These are phyloP conservation scores for Linnemannia schmuckeri DNA, from an alignment of 192 early-diverging fungal species.

Conservation along the genomic window DNA sequence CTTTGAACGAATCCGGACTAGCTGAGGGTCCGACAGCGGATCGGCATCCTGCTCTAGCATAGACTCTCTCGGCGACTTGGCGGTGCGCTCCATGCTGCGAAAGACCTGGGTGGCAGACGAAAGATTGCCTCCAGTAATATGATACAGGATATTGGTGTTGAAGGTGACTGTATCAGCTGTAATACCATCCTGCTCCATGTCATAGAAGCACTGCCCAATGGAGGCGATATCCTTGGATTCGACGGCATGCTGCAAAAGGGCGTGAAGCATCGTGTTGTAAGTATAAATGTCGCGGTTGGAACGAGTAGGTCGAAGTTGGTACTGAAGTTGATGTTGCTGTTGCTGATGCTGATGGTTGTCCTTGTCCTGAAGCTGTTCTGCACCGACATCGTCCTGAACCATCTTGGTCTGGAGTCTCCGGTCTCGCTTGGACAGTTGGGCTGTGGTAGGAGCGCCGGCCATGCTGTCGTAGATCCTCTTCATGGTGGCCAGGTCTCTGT, in stretches of 20 bases:
- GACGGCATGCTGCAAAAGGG: slow-evolving; percentile 41
- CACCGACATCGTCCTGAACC: neutral
- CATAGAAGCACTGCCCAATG: slow-evolving; percentile 51
- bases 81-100: slow-evolving; percentile 28
- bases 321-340: neutral
- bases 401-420: neutral
- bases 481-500: slow-evolving; percentile 37
- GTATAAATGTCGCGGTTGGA: slow-evolving; percentile 48
- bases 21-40: neutral
- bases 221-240: slow-evolving; percentile 43
- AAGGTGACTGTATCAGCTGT: slow-evolving; percentile 49
- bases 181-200: slow-evolving; percentile 51
- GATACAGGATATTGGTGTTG: slow-evolving; percentile 54
- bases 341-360: neutral
- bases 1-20: slow-evolving; percentile 11
- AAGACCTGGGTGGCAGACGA: slow-evolving; percentile 41
- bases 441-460: slow-evolving; percentile 9
- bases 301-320: neutral
- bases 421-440: neutral
- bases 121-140: slow-evolving; percentile 40
- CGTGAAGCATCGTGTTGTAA: slow-evolving; percentile 55
- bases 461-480: slow-evolving; percentile 39
- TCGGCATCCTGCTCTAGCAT: neutral
- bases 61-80: neutral
- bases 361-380: neutral